Conservation (phyloP, 2,329 filamentous ascomycete species). For the Cercospora sp. region DNA sequence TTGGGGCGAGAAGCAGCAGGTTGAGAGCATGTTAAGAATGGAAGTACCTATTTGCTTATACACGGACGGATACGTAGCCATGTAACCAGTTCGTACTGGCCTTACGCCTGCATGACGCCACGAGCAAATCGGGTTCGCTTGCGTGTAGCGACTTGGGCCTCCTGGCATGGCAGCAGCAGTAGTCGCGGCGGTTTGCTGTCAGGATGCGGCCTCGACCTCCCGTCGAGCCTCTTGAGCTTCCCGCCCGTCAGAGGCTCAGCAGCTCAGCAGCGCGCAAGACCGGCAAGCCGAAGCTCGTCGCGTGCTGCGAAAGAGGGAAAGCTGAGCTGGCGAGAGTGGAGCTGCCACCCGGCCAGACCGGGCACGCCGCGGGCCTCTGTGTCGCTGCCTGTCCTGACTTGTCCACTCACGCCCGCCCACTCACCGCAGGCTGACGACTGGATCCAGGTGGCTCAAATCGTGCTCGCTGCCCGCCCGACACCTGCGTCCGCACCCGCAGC, state of each 20-base stretch:
- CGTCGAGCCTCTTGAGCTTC: not conserved
- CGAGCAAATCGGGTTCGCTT: slow-evolving; percentile 11
- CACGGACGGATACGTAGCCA: slow-evolving; percentile 12
- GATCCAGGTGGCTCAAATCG: slow-evolving; percentile 21
- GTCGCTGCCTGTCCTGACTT: not conserved
- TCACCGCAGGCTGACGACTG: not conserved
- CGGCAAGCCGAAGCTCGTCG: not conserved
- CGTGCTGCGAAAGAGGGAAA: not conserved
- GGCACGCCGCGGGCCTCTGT: not conserved
- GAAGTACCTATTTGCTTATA: slow-evolving; percentile 2
- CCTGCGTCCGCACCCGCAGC: not conserved
- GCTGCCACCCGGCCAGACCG: not conserved
- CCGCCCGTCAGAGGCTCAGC: not conserved
- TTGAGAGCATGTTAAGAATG: not conserved
- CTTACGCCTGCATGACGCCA: slow-evolving; percentile 15
- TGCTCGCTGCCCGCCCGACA: not conserved
- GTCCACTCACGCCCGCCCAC: not conserved
- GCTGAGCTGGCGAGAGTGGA: not conserved
- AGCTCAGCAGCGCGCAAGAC: not conserved
- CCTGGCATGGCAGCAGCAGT: slow-evolving; percentile 6
- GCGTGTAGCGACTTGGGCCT: slow-evolving; percentile 6
- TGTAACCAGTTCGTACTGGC: slow-evolving; percentile 5
- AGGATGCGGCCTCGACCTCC: not conserved
- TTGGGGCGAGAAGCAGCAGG: slow-evolving; percentile 1
- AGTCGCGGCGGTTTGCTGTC: not conserved